Evolutionary conservation across 2,329 filamentous ascomycete genomes (phyloP).

Genomic region (Nemania sp.): DNA sequence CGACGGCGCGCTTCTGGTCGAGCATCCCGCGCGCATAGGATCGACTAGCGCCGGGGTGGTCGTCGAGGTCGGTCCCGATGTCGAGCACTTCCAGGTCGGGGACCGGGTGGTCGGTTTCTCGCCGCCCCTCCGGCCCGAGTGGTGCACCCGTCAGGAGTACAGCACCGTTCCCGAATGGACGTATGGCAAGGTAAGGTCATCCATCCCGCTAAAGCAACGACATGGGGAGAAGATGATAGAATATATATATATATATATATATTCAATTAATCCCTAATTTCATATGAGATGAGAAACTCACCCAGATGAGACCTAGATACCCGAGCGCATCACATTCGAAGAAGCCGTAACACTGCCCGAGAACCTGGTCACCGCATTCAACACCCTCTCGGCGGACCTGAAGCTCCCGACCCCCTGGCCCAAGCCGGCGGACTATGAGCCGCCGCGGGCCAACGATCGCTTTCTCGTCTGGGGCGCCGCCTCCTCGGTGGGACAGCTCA

Average conservation of each 20-base stretch:
- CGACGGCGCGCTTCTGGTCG: slow-evolving; percentile 61
- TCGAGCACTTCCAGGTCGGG: slow-evolving; percentile 52
- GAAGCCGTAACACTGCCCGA: slow-evolving; percentile 53
- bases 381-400: slow-evolving; percentile 57
- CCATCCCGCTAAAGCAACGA: background rate
- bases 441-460: slow-evolving; percentile 42
- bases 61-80: slow-evolving; percentile 52
- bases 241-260: too few species aligned
- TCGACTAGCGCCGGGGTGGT: slow-evolving; percentile 58
- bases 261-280: too few species aligned
- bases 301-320: slow-evolving; percentile 22
- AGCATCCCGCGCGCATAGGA: slow-evolving; percentile 55
- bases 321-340: slow-evolving; percentile 33
- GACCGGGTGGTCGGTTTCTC: slow-evolving; percentile 62
- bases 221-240: background rate
- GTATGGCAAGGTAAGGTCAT: slow-evolving; percentile 45
- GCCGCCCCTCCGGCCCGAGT: slow-evolving; percentile 47
- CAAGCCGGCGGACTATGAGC: slow-evolving; percentile 48
- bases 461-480: slow-evolving; percentile 59
- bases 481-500: slow-evolving; percentile 56
- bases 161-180: slow-evolving; percentile 56
- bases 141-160: slow-evolving; percentile 61
- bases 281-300: too few species aligned
- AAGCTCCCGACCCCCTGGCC: slow-evolving; percentile 62
- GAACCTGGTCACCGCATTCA: slow-evolving; percentile 64